Conservation (phyloP, 306 rosid species). For the Potentilla sterilis region DNA sequence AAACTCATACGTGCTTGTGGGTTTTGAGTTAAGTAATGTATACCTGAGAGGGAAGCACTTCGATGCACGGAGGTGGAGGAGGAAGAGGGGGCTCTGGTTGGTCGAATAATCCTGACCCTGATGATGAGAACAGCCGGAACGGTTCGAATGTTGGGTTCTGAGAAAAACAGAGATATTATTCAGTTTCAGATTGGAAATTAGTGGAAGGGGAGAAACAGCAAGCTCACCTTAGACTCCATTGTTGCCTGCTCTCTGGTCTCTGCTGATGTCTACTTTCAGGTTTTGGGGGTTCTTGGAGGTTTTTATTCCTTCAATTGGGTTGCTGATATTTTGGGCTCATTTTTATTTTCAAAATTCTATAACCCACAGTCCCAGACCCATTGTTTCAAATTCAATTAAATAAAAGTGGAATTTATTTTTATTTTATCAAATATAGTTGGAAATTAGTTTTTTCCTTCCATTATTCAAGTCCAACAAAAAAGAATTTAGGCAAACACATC, state of each 20-base stretch:
- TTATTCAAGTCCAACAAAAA: too few relatives aligned
- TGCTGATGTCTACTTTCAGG: background rate
- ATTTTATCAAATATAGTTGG: too few relatives aligned
- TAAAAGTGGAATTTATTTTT: too few relatives aligned
- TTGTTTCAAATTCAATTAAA: too few relatives aligned
- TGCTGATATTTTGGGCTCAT: background rate
- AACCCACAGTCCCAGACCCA: too few relatives aligned
- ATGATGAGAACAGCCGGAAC: constrained; percentile 57
- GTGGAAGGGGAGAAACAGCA: background rate
- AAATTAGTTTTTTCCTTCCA: too few relatives aligned
- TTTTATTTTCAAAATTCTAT: too few relatives aligned
- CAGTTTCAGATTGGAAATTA: background rate
- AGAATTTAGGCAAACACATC: too few relatives aligned
- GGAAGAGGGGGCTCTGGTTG: constrained; percentile 41
- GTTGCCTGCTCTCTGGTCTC: background rate
- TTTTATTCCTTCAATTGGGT: background rate
- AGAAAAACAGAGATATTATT: background rate
- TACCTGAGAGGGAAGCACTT: constrained; percentile 72
- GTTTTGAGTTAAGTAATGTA: background rate
- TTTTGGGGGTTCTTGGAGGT: background rate
- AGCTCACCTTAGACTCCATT: constrained; percentile 23
- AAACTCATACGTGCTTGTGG: background rate
- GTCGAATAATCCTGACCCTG: constrained; percentile 52
- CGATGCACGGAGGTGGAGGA: constrained; percentile 69
- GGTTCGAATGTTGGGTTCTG: constrained; percentile 46